Evolutionary conservation across 2,329 filamentous ascomycete species (phyloP).

Genomic region (Fusarium sp.): DNA sequence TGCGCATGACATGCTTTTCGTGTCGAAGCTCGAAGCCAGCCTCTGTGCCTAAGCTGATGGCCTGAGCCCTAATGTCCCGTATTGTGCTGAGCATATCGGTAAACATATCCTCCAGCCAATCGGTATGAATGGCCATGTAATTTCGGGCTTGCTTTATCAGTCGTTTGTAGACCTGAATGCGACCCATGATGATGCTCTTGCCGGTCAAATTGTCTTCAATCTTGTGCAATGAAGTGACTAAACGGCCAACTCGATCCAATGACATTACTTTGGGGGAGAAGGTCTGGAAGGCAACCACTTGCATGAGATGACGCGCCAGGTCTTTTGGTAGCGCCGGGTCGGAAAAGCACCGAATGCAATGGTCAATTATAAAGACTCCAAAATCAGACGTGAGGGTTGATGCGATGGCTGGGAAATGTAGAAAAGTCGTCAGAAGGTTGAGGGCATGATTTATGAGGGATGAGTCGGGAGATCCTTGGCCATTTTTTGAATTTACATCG

Average conservation of each 20-base stretch:
- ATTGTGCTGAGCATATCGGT: slow-evolving; percentile 82
- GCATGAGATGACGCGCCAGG: slow-evolving; percentile 80
- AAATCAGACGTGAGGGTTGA: slow-evolving; percentile 81
- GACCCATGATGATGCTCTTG: slow-evolving; percentile 81
- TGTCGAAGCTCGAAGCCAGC: slow-evolving; percentile 76
- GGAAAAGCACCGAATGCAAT: slow-evolving; percentile 78
- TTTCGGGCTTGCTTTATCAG: slow-evolving; percentile 76
- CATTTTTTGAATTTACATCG: slow-evolving; percentile 74
- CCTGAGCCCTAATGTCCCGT: slow-evolving; percentile 79
- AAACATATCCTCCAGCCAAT: slow-evolving; percentile 87
- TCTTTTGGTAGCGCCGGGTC: slow-evolving; percentile 78
- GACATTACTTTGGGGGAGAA: slow-evolving; percentile 82
- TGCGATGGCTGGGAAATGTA: slow-evolving; percentile 78
- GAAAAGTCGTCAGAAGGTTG: slow-evolving; percentile 79
- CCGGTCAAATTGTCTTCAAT: slow-evolving; percentile 80
- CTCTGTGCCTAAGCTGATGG: slow-evolving; percentile 78
- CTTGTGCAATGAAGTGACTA: slow-evolving; percentile 76
- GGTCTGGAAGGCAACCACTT: slow-evolving; percentile 81
- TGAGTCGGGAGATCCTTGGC: slow-evolving; percentile 68
- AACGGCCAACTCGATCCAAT: slow-evolving; percentile 72
- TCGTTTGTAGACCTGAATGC: slow-evolving; percentile 81
- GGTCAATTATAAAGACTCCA: slow-evolving; percentile 81
- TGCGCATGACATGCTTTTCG: slow-evolving; percentile 74
- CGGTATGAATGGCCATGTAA: slow-evolving; percentile 75
- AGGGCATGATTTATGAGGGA: slow-evolving; percentile 82